Evolutionary conservation across 495 filamentous ascomycete species (phyloP).

Genomic region (Xylaria scruposa): DNA sequence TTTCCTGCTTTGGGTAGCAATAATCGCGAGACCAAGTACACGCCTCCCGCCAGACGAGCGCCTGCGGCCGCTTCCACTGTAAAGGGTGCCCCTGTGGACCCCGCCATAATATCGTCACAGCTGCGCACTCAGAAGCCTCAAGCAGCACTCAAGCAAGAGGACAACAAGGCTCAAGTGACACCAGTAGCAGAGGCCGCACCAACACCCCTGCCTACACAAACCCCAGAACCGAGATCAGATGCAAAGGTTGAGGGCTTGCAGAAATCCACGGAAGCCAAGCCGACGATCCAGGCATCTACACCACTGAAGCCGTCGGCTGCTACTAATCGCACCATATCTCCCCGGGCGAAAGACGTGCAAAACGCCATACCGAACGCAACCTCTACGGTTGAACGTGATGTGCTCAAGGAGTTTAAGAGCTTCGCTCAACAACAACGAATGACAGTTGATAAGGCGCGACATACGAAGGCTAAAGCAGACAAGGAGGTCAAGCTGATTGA

Average conservation of each 20-base stretch:
- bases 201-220: conserved; percentile 35
- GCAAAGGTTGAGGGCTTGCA: conserved; percentile 38
- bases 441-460: conserved; percentile 73
- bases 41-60: conserved; percentile 83
- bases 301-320: conserved; percentile 43
- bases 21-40: conserved; percentile 77
- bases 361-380: conserved; percentile 64
- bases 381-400: conserved; percentile 77
- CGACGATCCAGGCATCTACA: conserved; percentile 38
- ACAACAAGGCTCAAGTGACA: conserved; percentile 43
- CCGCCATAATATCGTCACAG: conserved; percentile 82
- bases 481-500: conserved; percentile 92
- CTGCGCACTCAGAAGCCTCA: conserved; percentile 59
- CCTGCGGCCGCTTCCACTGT: conserved; percentile 75
- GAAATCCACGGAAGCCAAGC: conserved; percentile 45
- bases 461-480: conserved; percentile 77
- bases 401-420: conserved; percentile 78
- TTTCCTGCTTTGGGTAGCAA: conserved; percentile 67
- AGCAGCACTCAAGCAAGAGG: conserved; percentile 52
- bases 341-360: conserved; percentile 49
- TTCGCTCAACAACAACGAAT: conserved; percentile 67
- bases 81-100: conserved; percentile 75
- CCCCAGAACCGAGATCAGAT: conserved; percentile 35
- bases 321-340: conserved; percentile 46
- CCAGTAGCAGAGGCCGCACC: conserved; percentile 41